These are phyloP conservation scores for Glomus cerebriforme DNA, from an alignment of 192 early-diverging fungal genomes.

Conservation along the genomic window DNA sequence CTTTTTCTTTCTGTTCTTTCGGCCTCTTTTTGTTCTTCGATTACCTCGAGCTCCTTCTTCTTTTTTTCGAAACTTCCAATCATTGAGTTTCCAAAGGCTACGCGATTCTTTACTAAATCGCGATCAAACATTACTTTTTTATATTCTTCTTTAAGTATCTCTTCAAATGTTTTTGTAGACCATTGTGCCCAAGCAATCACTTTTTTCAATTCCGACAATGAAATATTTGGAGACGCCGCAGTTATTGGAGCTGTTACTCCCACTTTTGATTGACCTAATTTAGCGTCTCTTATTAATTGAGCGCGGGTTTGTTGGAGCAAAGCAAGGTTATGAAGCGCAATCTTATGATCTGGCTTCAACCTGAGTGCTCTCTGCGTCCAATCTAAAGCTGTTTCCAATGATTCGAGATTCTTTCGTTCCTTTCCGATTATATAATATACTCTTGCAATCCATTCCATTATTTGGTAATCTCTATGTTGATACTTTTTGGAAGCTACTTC, in stretches of 20 bases:
- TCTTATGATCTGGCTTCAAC: constrained; percentile 54
- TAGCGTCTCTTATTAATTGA: background rate
- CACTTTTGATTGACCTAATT: background rate
- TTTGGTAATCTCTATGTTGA: constrained; percentile 51
- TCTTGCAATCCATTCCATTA: constrained; percentile 57
- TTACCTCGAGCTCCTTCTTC: background rate
- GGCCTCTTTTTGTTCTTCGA: background rate
- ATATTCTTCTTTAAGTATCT: background rate
- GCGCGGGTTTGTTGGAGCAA: constrained; percentile 69
- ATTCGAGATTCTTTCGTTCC: constrained; percentile 58
- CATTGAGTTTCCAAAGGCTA: background rate
- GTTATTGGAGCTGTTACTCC: background rate
- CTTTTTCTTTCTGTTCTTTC: background rate
- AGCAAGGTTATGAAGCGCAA: constrained; percentile 70
- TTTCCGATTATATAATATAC: constrained; percentile 64
- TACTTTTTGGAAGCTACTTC: constrained; percentile 61
- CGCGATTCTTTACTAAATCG: background rate
- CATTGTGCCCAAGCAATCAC: background rate
- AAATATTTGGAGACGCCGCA: background rate
- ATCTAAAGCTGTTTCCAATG: constrained; percentile 59
- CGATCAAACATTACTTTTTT: background rate
- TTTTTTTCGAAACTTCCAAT: background rate
- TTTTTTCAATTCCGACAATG: background rate
- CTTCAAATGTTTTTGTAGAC: background rate
- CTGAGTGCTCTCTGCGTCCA: constrained; percentile 42